Percentiles rank a stretch among this genome's conserved stretches.
Evolutionary conservation across 1,284 basidiomycete species (phyloP).

Genomic region (Mycena citricolor): DNA sequence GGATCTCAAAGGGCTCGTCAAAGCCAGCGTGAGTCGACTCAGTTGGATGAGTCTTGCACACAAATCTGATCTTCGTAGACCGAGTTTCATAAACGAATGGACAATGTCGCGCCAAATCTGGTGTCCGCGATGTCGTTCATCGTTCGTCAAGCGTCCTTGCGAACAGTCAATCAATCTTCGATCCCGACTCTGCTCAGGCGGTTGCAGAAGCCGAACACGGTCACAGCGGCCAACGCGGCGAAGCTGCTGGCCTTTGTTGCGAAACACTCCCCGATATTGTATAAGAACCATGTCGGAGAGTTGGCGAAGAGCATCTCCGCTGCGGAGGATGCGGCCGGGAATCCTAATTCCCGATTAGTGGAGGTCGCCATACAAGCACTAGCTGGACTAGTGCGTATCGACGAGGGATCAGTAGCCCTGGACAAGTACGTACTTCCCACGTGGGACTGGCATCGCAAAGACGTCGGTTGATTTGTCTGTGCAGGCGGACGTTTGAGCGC

Average conservation of each 20-base stretch:
- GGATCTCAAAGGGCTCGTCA: constrained; percentile 80
- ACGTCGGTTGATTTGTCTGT: constrained; percentile 3
- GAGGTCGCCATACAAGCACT: constrained; percentile 78
- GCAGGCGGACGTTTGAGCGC: constrained; percentile 67
- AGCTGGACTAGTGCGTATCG: constrained; percentile 62
- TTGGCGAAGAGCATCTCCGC: constrained; percentile 71
- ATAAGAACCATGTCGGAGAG: constrained; percentile 72
- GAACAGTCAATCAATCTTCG: constrained; percentile 82
- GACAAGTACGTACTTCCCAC: constrained; percentile 60
- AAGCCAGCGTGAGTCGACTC: constrained; percentile 60
- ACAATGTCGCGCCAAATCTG: constrained; percentile 64
- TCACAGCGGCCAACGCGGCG: constrained; percentile 47
- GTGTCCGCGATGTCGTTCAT: constrained; percentile 73
- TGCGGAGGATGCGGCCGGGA: constrained; percentile 58
- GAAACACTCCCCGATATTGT: constrained; percentile 76
- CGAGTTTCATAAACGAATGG: constrained; percentile 77
- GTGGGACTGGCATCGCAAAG: constrained; percentile 6
- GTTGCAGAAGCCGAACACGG: constrained; percentile 40
- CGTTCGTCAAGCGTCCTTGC: constrained; percentile 70
- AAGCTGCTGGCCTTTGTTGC: constrained; percentile 63
- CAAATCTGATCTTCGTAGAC: constrained; percentile 39
- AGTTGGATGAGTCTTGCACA: neutral
- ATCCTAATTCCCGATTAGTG: constrained; percentile 53
- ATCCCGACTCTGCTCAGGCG: constrained; percentile 78
- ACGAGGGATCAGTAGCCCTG: constrained; percentile 52